A percentile compares a stretch with the other conserved stretches of the same genome.
phyloP scores from a whole-genome alignment of 164 flowering plant species.

The Akebia trifoliata region DNA sequence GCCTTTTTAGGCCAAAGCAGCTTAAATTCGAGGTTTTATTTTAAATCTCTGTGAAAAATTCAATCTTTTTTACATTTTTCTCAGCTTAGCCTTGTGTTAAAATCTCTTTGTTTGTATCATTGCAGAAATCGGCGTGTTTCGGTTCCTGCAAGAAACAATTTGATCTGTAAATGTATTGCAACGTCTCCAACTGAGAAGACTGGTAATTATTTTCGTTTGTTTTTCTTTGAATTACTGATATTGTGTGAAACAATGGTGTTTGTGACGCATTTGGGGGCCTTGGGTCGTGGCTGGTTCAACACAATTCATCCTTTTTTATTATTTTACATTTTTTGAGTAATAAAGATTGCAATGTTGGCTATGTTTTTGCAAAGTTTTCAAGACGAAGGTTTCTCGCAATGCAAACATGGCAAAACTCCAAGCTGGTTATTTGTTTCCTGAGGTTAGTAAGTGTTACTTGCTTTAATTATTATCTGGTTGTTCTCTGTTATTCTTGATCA shows the following conservation, averaged over 20 bases:
- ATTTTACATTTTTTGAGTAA: neutral
- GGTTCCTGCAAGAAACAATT: constrained; percentile 19
- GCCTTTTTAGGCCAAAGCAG: constrained; percentile 37
- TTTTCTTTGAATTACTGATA: neutral
- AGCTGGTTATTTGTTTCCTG: constrained; percentile 95
- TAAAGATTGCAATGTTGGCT: neutral
- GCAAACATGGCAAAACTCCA: constrained; percentile 82
- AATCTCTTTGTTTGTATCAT: neutral
- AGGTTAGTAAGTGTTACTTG: constrained; percentile 42
- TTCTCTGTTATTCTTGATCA: neutral
- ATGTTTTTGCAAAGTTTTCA: constrained; percentile 47
- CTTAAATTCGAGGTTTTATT: constrained; percentile 30
- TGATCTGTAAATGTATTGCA: constrained; percentile 45
- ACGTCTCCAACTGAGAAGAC: constrained; percentile 39
- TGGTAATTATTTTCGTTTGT: constrained; percentile 28
- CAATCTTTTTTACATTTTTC: neutral
- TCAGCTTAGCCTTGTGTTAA: neutral
- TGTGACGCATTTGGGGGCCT: neutral
- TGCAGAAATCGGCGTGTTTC: constrained; percentile 35
- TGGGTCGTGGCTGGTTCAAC: too few species aligned
- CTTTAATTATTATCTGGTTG: neutral
- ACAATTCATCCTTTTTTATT: too few species aligned
- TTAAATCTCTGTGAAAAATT: neutral
- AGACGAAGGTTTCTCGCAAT: constrained; percentile 80
- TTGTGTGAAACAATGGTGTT: too few species aligned